Evolutionary conservation across 768 basidiomycete genomes (phyloP).

Genomic region (Pisolithus microcarpus): DNA sequence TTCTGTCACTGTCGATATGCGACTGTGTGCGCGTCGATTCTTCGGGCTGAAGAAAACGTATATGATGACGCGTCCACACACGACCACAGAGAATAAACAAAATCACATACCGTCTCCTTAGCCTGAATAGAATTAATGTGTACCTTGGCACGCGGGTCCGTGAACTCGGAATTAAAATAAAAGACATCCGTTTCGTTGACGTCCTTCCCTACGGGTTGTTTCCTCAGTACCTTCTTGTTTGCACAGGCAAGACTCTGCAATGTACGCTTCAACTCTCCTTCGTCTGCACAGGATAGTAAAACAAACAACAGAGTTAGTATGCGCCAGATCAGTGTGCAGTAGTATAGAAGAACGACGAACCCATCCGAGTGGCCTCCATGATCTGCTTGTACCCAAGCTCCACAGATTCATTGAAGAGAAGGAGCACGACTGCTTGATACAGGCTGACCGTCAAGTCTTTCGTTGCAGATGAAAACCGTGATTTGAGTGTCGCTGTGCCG

Average conservation of each 20-base stretch:
- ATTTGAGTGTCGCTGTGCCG: constrained; percentile 72
- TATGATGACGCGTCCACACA: background rate
- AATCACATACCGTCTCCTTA: constrained; percentile 69
- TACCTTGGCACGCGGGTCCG: constrained; percentile 68
- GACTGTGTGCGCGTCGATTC: constrained; percentile 78
- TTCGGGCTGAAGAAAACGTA: constrained; percentile 51
- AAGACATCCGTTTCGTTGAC: constrained; percentile 74
- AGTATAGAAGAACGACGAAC: constrained; percentile 36
- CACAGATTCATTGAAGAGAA: constrained; percentile 72
- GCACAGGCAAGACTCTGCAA: constrained; percentile 91
- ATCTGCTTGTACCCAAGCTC: constrained; percentile 65
- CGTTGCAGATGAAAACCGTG: constrained; percentile 53
- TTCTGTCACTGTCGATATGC: constrained; percentile 82
- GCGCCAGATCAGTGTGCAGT: constrained; percentile 15
- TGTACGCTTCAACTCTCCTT: constrained; percentile 68
- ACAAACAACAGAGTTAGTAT: background rate
- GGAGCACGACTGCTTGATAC: constrained; percentile 80
- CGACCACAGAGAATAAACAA: background rate
- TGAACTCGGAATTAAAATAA: constrained; percentile 75
- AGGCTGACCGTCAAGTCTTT: constrained; percentile 91
- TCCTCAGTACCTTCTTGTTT: constrained; percentile 81
- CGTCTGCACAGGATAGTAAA: constrained; percentile 38
- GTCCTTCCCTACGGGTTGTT: constrained; percentile 71
- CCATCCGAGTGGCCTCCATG: constrained; percentile 57
- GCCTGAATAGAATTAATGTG: constrained; percentile 96